Base-by-base conservation (phyloP, 148 eudicot genomes). In the Oxyria digyna region DNA sequence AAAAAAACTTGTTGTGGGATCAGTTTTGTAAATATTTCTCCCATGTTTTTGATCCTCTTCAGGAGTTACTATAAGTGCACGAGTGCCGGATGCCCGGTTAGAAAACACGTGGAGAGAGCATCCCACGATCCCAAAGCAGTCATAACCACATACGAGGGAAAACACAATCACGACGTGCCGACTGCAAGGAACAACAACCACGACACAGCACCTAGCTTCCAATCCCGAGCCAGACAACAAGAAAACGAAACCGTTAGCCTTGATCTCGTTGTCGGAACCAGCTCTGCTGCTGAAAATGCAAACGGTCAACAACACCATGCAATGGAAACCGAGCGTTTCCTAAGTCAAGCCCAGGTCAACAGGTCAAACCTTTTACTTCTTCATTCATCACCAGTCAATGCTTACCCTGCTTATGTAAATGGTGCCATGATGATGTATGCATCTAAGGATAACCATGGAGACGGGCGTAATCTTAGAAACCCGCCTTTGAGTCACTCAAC, bases 31-130 rank as follows among this genome's bases (percentile, higher is more conserved):
- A 26, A 62, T 55, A 9, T 64, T 37, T 67, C 31, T 4, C 17
- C 9, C 15, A 20, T n/a, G 42, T 62, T 48, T 54, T 21, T 2
- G 21, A 17, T 55, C 62, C 54, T 37, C 37, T 82, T 72, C 79
- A 93, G 98, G 98, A 93, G 98, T 72, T 93, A 93, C 67, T 93
- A 93, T 87, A 93, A 93, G 81, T 93, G 98, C 82, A 93, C 98
- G 50, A 77, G 81, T 69, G 83, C 80, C 20, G 96, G 96, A 74
- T 94, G 96, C 80, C 94, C 91, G 1, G 98, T 93, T 48, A 80
- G 98, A 71, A 93, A 93, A 75, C 98, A 93, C 9, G 98, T 93
- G 73, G 98, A 93, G 76, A 89, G 98, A 80, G 98, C 98, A 72
- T 86, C 98, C 24, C 98, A 93, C 50, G 98, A 93, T 75, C 98